Base-by-base conservation (phyloP, 1,284 basidiomycete genomes). In the Puccinia triticina region DNA sequence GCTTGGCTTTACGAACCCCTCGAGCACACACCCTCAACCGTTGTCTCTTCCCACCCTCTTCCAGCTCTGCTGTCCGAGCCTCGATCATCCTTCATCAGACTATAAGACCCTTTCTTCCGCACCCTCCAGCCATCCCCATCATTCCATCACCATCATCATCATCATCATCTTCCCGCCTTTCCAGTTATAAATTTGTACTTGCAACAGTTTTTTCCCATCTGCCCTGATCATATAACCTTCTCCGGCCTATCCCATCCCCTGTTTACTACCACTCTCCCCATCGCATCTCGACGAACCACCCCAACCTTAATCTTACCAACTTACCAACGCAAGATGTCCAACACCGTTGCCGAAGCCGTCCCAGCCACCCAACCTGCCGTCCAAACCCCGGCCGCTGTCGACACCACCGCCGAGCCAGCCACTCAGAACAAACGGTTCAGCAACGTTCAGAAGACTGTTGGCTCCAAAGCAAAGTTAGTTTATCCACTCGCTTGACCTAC, bases 391-490 rank as follows among this genome's bases (percentile, higher is more conserved):
- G 40, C 34, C 11, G 12, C 26, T 10, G 34, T 34, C 34, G 50
- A n/a, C 23, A 67, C 77, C 26, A 23, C 61, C 11, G 29, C 77
- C 67, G 40, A 53, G 16, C 43, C 46, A 29, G 32, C 50, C 29
- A 26, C 34, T 21, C 53, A 34, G n/a, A 29, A 37, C n/a, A 79
- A 79, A 48, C 57, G 50, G 46, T 79, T 57, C n/a, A 48, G 37
- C n/a, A 37, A 71, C 50, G 66, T 71, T 0, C 64, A 67, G 50
- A 71, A 71, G 40, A 71, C 50, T 29, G 77, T 79, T 21, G 77
- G 77, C 29, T 23, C 64, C 32, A 79, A 71, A 57, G 77, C 53
- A 34, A 79, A 71, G 77, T 59, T 0, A 69, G 77, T 43, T 40
- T 23, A 23, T 67, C 66, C 26, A 21, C 29, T n/a, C 12, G 23